These are phyloP conservation scores for Aspergillus neoniger DNA, from an alignment of 2,329 filamentous ascomycete genomes.

Conservation along the genomic window DNA sequence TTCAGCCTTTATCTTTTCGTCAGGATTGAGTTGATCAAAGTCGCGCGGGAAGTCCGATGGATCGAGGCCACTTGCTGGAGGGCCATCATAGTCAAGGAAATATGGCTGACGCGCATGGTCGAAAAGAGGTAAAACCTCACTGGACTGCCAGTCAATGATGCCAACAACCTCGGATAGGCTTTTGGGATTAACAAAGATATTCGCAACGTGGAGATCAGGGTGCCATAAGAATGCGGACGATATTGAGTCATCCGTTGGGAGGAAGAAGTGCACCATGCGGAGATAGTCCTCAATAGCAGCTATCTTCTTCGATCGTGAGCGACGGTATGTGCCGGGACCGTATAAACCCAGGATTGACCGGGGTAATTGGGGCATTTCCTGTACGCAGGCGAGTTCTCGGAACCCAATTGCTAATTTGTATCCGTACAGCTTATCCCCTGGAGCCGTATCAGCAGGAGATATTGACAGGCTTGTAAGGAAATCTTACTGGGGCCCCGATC, in stretches of 20 bases:
- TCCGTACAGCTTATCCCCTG: constrained; percentile 33
- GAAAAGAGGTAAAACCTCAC: constrained; percentile 36
- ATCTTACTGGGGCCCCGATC: constrained; percentile 19
- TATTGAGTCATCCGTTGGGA: constrained; percentile 30
- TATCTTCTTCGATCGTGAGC: constrained; percentile 37
- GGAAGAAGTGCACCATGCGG: constrained; percentile 27
- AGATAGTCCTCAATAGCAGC: constrained; percentile 34
- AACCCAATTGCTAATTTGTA: constrained; percentile 37
- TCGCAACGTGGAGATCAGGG: constrained; percentile 41
- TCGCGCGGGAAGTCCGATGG: constrained; percentile 10
- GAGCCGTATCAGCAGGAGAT: constrained; percentile 14
- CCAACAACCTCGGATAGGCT: constrained; percentile 22
- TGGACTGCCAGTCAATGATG: constrained; percentile 34
- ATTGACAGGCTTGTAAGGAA: background rate
- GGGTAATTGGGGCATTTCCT: constrained; percentile 32
- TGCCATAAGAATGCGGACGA: constrained; percentile 36
- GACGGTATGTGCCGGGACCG: constrained; percentile 41
- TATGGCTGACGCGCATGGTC: constrained; percentile 36
- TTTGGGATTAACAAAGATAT: constrained; percentile 27
- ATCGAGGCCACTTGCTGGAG: constrained; percentile 10
- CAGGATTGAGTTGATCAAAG: constrained; percentile 31
- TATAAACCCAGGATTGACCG: constrained; percentile 35
- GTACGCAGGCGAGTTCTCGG: constrained; percentile 36
- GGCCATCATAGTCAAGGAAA: constrained; percentile 39
- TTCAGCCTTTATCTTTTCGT: constrained; percentile 11